Conservation (phyloP, 805 yeast species). For the Saccharomycopsis oosterbeekiorum region DNA sequence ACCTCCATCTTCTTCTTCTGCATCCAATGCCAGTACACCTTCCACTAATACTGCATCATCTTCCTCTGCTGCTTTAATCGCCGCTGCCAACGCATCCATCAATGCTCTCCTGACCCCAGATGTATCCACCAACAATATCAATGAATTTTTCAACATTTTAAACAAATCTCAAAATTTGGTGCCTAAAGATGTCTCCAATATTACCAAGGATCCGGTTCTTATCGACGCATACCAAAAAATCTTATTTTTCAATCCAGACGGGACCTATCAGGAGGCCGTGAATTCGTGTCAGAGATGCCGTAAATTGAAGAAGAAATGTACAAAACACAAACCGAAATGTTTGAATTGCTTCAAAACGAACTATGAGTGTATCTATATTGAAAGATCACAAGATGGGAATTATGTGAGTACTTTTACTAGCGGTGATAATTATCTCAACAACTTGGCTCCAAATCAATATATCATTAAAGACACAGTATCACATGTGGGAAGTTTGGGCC, state of each 20-base stretch:
- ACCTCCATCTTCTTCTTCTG: background rate
- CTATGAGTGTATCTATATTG: slow-evolving; percentile 23
- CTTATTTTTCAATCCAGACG: slow-evolving; percentile 7
- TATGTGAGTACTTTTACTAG: slow-evolving; percentile 6
- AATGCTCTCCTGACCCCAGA: background rate
- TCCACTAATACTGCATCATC: background rate
- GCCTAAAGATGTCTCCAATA: slow-evolving; percentile 13
- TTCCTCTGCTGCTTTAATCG: background rate
- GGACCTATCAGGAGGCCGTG: slow-evolving; percentile 10
- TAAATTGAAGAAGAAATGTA: slow-evolving; percentile 37
- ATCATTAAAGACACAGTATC: slow-evolving; percentile 11
- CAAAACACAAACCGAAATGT: slow-evolving; percentile 41
- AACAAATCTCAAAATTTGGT: slow-evolving; percentile 2
- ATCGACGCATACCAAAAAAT: slow-evolving; percentile 12
- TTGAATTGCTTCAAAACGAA: slow-evolving; percentile 39
- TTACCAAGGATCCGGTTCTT: slow-evolving; percentile 11
- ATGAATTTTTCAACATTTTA: background rate
- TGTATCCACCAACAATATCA: background rate
- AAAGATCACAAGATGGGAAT: slow-evolving; percentile 17
- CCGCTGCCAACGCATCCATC: background rate
- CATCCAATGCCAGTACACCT: background rate
- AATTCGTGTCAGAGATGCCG: slow-evolving; percentile 25
- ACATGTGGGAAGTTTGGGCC: slow-evolving; percentile 9
- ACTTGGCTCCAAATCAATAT: slow-evolving; percentile 3
- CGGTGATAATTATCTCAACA: slow-evolving; percentile 12